phyloP scores from a whole-genome alignment of 2,329 filamentous ascomycete genomes.

The Colletotrichum liriopes region DNA sequence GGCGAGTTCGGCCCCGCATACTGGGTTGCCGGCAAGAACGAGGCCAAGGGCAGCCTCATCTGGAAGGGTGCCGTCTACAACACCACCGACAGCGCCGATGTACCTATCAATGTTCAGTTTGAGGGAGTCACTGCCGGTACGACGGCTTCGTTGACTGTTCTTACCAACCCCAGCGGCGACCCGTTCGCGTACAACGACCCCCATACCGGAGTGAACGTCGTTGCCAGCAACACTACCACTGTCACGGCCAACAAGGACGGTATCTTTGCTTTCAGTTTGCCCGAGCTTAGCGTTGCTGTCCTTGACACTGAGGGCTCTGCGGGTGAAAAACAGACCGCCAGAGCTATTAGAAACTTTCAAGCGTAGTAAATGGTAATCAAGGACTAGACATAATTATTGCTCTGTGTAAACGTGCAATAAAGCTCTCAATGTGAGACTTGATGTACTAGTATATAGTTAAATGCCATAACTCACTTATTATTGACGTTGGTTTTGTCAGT shows the following conservation, averaged over 20 bases:
- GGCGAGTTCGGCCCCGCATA: slow-evolving; percentile 62
- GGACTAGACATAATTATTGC: neutral
- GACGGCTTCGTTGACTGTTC: slow-evolving; percentile 60
- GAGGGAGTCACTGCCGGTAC: slow-evolving; percentile 59
- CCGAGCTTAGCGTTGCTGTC: slow-evolving; percentile 70
- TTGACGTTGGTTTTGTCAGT: neutral
- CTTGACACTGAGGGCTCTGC: slow-evolving; percentile 58
- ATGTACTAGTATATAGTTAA: neutral
- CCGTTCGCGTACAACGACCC: slow-evolving; percentile 63
- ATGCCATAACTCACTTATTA: neutral
- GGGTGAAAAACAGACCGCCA: neutral
- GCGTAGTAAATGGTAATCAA: neutral
- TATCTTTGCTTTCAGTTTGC: slow-evolving; percentile 66
- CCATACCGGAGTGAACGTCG: slow-evolving; percentile 63
- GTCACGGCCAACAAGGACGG: slow-evolving; percentile 62
- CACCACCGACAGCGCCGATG: slow-evolving; percentile 59
- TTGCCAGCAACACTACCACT: slow-evolving; percentile 57
- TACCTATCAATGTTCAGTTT: slow-evolving; percentile 63
- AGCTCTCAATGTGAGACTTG: neutral
- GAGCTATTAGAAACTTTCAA: neutral
- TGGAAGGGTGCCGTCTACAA: slow-evolving; percentile 71
- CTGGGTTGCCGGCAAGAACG: slow-evolving; percentile 65
- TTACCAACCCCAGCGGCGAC: slow-evolving; percentile 58
- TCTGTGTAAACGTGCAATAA: neutral
- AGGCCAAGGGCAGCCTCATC: slow-evolving; percentile 57